Evolutionary conservation across 1,284 basidiomycete genomes (phyloP).

Genomic region (Rhodotorula sp.): DNA sequence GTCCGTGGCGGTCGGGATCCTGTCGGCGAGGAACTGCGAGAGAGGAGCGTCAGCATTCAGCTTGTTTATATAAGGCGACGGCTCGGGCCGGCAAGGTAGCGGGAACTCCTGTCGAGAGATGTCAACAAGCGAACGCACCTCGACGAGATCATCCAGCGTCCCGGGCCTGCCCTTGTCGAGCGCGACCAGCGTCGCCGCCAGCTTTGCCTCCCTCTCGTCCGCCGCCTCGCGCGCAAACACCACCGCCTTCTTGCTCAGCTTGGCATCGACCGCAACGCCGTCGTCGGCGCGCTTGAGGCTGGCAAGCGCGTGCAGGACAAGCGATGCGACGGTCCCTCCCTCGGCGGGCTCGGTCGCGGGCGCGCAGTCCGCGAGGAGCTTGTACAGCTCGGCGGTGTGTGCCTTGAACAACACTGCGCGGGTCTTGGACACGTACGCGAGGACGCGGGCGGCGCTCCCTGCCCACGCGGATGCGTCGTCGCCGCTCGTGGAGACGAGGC

Average conservation of each 20-base stretch:
- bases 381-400: constrained; percentile 73
- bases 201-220: constrained; percentile 63
- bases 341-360: constrained; percentile 58
- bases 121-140: constrained; percentile 59
- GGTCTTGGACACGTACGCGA: constrained; percentile 71
- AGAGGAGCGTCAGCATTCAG: background rate
- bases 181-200: constrained; percentile 76
- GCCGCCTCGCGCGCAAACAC: constrained; percentile 63
- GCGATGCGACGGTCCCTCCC: constrained; percentile 62
- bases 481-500: constrained; percentile 51
- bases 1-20: constrained; percentile 59
- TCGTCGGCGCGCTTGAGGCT: constrained; percentile 65
- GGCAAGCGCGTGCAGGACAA: constrained; percentile 73
- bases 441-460: constrained; percentile 48
- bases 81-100: background rate
- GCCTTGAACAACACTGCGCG: constrained; percentile 71
- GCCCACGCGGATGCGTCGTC: constrained; percentile 34
- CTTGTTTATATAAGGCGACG: background rate
- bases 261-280: constrained; percentile 63
- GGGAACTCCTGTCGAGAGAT: background rate
- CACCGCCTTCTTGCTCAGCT: constrained; percentile 64
- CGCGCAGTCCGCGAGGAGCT: constrained; percentile 57
- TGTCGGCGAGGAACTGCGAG: constrained; percentile 62
- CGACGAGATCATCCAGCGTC: constrained; percentile 61
- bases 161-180: constrained; percentile 55